Evolutionary conservation across 2,329 filamentous ascomycete genomes (phyloP).

Genomic region (Fusarium tuaranense): DNA sequence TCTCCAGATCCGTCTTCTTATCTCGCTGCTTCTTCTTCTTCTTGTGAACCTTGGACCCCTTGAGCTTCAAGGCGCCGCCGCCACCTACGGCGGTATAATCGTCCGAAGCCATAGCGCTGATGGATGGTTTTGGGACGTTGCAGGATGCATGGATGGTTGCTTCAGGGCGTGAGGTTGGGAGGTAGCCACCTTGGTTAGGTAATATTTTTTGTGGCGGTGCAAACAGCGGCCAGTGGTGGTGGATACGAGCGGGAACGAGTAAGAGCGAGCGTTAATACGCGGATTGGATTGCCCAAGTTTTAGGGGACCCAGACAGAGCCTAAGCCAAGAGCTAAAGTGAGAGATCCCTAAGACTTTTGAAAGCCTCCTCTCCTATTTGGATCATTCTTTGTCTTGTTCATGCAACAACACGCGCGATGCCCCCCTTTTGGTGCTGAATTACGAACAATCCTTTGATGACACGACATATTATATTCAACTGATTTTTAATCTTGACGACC

Average conservation of each 20-base stretch:
- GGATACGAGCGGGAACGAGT: constrained; percentile 9
- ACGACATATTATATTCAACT: constrained; percentile 23
- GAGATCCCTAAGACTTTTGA: not conserved
- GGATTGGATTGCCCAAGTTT: not conserved
- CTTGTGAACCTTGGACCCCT: constrained; percentile 76
- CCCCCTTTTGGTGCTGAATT: constrained; percentile 39
- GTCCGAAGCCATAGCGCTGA: constrained; percentile 72
- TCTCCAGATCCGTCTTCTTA: constrained; percentile 59
- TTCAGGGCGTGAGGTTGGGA: constrained; percentile 2
- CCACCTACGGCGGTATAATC: constrained; percentile 76
- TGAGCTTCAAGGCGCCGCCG: constrained; percentile 85
- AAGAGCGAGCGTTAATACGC: constrained; percentile 22
- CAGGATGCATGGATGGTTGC: not conserved
- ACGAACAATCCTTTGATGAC: constrained; percentile 29
- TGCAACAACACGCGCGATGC: constrained; percentile 1
- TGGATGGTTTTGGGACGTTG: constrained; percentile 4
- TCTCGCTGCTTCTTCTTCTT: constrained; percentile 73
- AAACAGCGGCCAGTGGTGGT: not conserved
- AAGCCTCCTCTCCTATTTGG: constrained; percentile 37
- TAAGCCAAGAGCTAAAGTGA: not conserved
- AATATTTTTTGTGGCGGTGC: constrained; percentile 24
- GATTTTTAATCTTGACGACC: constrained; percentile 21
- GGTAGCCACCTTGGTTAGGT: constrained; percentile 18
- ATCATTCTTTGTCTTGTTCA: constrained; percentile 18
- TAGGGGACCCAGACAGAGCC: not conserved